Evolutionary conservation across 352 stramenopile genomes (phyloP), one percentile per base, ranked within the genome.

Genomic region (Globisporangium apiculatum): DNA sequence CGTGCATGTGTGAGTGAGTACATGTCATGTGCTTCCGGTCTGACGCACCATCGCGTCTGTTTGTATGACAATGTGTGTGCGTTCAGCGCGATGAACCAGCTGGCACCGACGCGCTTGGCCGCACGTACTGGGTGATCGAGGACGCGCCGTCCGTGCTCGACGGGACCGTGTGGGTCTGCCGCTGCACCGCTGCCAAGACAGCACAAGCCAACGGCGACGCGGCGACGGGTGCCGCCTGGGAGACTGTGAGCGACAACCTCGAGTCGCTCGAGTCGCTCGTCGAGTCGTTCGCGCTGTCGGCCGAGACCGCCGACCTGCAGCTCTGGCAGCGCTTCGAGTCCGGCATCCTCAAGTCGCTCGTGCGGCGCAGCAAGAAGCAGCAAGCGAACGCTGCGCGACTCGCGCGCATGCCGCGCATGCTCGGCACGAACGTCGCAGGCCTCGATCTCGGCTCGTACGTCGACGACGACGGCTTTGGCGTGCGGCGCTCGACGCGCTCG

Each of bases 51-150:
- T 31, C 24, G 1, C 24, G 24, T 31, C 24, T 31, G 24, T 57
- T 9, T 50, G 5, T 57, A 10, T 41, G 17, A 18, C 48, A 18
- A 6, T 47, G 51, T 10, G 18, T n/a, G 48, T 57, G 17, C n/a
- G 47, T 58, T 48, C 40, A 86, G 73, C 68, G 77, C 35, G 81
- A 88, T 55, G 68, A 81, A 18, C 61, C 68, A 6, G 54, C 83
- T 1, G 80, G 80, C 0, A 51, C 48, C 0, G 80, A 90, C 59
- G 67, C 69, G n/a, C 52, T 43, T 0, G 73, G 72, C 49, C 74
- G 76, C 18, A 74, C 57, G 1, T 87, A 89, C 64, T 88, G 75
- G 55, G 53, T 83, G 42, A 53, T 91, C 18, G 80, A 91, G 56
- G 79, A 91, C 65, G 63, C 72, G 12, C 61, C 75, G 24, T 83